These are phyloP conservation scores for Phaseolus coccineus DNA, from an alignment of 331 rosid species.

Conservation along the genomic window DNA sequence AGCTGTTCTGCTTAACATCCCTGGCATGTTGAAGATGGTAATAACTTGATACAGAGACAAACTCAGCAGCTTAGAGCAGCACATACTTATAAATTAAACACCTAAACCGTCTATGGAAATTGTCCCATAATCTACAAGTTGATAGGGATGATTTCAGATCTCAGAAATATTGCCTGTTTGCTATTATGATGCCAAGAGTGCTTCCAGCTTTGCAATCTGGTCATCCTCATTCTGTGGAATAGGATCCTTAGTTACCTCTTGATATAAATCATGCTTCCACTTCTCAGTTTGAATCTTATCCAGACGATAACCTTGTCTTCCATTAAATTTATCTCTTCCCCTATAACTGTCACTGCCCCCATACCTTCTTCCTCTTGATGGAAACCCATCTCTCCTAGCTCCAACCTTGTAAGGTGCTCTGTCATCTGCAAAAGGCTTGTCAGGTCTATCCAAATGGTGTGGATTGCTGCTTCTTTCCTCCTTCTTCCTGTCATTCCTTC, in stretches of 20 bases:
- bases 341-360: constrained; percentile 59
- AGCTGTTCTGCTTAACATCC: neutral
- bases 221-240: constrained; percentile 78
- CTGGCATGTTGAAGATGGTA: neutral
- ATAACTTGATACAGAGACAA: constrained; percentile 13
- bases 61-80: constrained; percentile 15
- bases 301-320: constrained; percentile 58
- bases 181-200: constrained; percentile 71
- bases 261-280: constrained; percentile 86
- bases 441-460: constrained; percentile 53
- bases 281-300: constrained; percentile 60
- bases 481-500: constrained; percentile 58
- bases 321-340: constrained; percentile 68
- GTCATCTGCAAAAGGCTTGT: constrained; percentile 55
- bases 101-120: constrained; percentile 28
- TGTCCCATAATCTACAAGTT: neutral
- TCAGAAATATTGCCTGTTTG: constrained; percentile 6
- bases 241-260: constrained; percentile 68
- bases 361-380: constrained; percentile 66
- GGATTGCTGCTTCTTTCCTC: constrained; percentile 58
- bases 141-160: neutral
- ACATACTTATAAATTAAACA: neutral
- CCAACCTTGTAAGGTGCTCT: constrained; percentile 56
- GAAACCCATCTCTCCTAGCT: constrained; percentile 59
- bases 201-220: constrained; percentile 79